Evolutionary conservation across 306 rosid genomes (phyloP).

Genomic region (Neltuma alba): DNA sequence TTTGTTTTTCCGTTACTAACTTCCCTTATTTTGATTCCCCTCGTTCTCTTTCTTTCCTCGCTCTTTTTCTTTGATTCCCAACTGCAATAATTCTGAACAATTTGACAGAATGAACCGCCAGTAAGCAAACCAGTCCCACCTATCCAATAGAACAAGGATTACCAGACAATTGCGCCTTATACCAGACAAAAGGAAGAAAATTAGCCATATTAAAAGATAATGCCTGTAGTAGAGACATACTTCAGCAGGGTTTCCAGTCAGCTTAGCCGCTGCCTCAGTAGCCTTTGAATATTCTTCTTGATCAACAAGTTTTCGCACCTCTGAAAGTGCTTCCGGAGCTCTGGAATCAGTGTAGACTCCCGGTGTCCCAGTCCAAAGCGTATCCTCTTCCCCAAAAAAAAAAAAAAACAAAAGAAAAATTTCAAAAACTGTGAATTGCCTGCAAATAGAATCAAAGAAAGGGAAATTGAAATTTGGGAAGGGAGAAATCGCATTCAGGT

Average conservation of each 20-base stretch:
- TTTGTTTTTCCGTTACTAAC: not conserved
- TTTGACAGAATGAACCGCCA: not conserved
- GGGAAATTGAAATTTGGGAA: not conserved
- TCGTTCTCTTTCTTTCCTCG: not conserved
- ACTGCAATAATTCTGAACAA: not conserved
- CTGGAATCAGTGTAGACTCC: conserved; percentile 55
- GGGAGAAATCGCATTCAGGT: not conserved
- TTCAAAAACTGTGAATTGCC: not conserved
- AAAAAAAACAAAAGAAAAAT: not conserved
- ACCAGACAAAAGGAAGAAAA: not conserved
- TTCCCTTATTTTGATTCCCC: not conserved
- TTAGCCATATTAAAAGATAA: not conserved
- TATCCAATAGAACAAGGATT: not conserved
- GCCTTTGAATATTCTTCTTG: conserved; percentile 59
- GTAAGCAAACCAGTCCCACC: not conserved
- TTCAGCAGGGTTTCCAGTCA: conserved; percentile 57
- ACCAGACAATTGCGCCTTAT: not conserved
- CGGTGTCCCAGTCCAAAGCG: conserved; percentile 85
- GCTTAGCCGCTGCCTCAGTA: conserved; percentile 52
- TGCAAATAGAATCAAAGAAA: not conserved
- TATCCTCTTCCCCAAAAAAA: conserved; percentile 62
- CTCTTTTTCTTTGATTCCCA: not conserved
- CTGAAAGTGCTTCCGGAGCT: conserved; percentile 59
- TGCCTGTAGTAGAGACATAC: conserved; percentile 35
- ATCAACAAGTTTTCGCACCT: conserved; percentile 66